Conservation (phyloP, 345 rosid genomes). For the Eucalyptus virginea region DNA sequence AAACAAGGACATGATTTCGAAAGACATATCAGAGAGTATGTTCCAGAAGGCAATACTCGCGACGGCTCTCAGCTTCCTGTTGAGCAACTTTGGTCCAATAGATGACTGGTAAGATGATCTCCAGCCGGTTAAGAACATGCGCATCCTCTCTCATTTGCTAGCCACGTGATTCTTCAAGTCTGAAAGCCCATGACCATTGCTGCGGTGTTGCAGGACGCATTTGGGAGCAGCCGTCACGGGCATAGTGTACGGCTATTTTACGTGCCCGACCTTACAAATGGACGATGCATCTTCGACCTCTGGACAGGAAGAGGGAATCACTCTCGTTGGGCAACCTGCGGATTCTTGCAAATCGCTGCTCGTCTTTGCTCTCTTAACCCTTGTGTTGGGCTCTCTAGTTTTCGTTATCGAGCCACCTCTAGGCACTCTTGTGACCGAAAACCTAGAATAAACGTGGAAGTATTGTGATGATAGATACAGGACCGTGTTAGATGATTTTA, state of each 20-base stretch:
- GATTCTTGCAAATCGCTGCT: slow-evolving; percentile 57
- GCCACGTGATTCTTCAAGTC: background rate
- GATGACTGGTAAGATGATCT: slow-evolving; percentile 58
- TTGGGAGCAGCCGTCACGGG: slow-evolving; percentile 64
- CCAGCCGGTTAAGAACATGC: background rate
- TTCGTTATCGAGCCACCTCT: slow-evolving; percentile 48
- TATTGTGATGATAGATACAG: background rate
- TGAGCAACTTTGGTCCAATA: slow-evolving; percentile 70
- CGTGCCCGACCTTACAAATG: slow-evolving; percentile 50
- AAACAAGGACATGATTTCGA: slow-evolving; percentile 36
- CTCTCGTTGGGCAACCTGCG: slow-evolving; percentile 17
- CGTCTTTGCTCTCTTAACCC: slow-evolving; percentile 26
- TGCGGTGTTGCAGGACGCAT: slow-evolving; percentile 47
- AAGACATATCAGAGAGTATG: slow-evolving; percentile 41
- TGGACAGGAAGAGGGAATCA: slow-evolving; percentile 43
- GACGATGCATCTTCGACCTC: slow-evolving; percentile 34
- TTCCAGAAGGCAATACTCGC: slow-evolving; percentile 62
- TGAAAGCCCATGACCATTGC: background rate
- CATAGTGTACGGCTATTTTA: slow-evolving; percentile 44
- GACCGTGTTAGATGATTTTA: background rate
- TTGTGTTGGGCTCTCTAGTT: slow-evolving; percentile 31
- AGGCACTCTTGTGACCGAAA: slow-evolving; percentile 12
- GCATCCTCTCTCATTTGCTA: background rate
- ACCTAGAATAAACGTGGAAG: background rate
- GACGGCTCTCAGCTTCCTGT: slow-evolving; percentile 50